Evolutionary conservation across 2,329 filamentous ascomycete species (phyloP).

Genomic region (Madurella fahalii): DNA sequence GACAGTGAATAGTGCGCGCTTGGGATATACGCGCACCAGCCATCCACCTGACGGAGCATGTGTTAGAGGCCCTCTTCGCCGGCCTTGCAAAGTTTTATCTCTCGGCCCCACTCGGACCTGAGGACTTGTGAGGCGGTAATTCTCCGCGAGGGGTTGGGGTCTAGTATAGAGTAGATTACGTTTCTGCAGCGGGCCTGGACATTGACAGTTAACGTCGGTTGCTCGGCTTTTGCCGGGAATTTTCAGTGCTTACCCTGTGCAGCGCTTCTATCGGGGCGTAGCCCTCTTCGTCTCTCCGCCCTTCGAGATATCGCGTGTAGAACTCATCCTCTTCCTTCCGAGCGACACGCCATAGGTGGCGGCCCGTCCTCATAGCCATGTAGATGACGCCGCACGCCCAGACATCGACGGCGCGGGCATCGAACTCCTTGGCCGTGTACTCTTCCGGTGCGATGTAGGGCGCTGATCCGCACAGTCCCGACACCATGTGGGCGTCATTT

Average conservation of each 20-base stretch:
- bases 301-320: conserved; percentile 89
- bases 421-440: conserved; percentile 92
- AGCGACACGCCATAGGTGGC: conserved; percentile 94
- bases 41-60: conserved; percentile 27
- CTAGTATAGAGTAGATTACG: conserved; percentile 97
- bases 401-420: conserved; percentile 93
- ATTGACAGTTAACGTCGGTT: conserved; percentile 20
- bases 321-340: conserved; percentile 98
- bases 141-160: conserved; percentile 86
- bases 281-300: conserved; percentile 87
- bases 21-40: conserved; percentile 11
- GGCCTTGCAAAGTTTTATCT: conserved; percentile 95
- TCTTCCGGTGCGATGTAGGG: conserved; percentile 98
- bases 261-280: conserved; percentile 95
- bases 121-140: conserved; percentile 95
- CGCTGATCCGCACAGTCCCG: conserved; percentile 90
- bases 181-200: conserved; percentile 91
- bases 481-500: conserved; percentile 96
- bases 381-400: conserved; percentile 99
- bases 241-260: conserved; percentile 68
- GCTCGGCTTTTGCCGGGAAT: not conserved
- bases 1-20: conserved; percentile 16
- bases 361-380: conserved; percentile 97
- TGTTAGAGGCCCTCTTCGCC: conserved; percentile 86
- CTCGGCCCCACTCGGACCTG: conserved; percentile 97